Evolutionary conservation across 2,329 filamentous ascomycete species (phyloP), one percentile per base, ranked within the genome.

Genomic region (Lecanoromycetidae sp.): DNA sequence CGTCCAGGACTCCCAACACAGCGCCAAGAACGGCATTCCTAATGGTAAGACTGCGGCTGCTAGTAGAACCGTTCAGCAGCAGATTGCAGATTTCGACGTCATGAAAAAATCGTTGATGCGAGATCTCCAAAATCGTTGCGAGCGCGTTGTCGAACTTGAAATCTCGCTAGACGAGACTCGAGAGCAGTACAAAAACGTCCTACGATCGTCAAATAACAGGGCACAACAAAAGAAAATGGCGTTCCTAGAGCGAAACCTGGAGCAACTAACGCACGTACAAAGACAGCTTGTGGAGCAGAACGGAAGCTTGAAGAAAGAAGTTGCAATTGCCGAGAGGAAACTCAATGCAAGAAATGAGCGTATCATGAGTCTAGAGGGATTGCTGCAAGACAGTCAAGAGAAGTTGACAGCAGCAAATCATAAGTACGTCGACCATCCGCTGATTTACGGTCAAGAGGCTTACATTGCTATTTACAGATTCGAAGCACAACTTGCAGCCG

Each of bases 181-280:
- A 47, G 91, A 98, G 71, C 91, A 98, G 69, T 98, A 98, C 71
- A 96, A 98, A 73, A 95, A 94, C 59, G 91, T 98, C 51, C 76
- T 98, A 49, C 82, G 90, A 48, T 91, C 87, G 41, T 94, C 87
- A 56, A 98, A 98, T 73, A 96, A 94, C 72, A 84, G 91, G 50
- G 90, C 91, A 20, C 91, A 98, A 71, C 91, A 98, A 69, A 98
- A 98, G 83, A 98, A 98, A 77, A 96, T 98, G 85, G 93, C 91
- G 13, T 98, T 98, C 76, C 71, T 98, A 42, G 91, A 98, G 71
- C 83, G 91, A 61, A 98, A 98, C 63, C 79, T 98, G 33, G 91
- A 98, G 69, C 91, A 98, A 67, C 75, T 98, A 46, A 98, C 91
- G 3, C 87, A 94, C 61, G 91, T 98, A 45, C 91, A 98, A 68